Evolutionary conservation across 345 rosid genomes (phyloP).

Genomic region (Pelargonium nanum): DNA sequence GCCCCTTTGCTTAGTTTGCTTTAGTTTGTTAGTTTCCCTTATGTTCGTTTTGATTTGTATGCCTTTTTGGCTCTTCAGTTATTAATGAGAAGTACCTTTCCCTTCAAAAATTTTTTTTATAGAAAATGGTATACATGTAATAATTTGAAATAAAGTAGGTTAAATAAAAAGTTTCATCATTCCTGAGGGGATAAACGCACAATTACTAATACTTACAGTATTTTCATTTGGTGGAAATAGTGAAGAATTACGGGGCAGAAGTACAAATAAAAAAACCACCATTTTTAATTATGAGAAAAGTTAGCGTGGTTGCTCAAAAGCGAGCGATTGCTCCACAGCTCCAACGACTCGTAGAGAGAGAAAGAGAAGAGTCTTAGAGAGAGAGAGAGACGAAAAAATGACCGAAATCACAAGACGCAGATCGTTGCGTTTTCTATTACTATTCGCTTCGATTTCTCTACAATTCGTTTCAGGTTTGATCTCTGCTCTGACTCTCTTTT

Average conservation of each 20-base stretch:
- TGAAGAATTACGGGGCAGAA: neutral
- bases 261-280: neutral
- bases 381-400: slow-evolving; percentile 12
- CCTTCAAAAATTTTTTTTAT: too few species aligned
- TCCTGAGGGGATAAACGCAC: too few species aligned
- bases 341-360: slow-evolving; percentile 1
- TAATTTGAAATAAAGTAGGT: too few species aligned
- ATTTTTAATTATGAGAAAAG: neutral
- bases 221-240: neutral
- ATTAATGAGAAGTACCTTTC: too few species aligned
- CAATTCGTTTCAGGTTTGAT: slow-evolving; percentile 47
- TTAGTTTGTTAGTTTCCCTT: too few species aligned
- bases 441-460: slow-evolving; percentile 33
- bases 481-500: neutral
- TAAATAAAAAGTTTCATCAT: too few species aligned
- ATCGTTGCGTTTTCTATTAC: slow-evolving; percentile 22
- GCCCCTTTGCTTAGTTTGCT: too few species aligned
- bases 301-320: neutral
- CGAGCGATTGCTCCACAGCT: neutral
- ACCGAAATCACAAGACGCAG: slow-evolving; percentile 4
- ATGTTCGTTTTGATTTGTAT: too few species aligned
- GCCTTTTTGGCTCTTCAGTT: too few species aligned
- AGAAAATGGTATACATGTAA: too few species aligned
- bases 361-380: slow-evolving; percentile 24
- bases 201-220: too few species aligned